Conservation (phyloP, 2,329 filamentous ascomycete genomes). For the Pseudocercospora eumusae region DNA sequence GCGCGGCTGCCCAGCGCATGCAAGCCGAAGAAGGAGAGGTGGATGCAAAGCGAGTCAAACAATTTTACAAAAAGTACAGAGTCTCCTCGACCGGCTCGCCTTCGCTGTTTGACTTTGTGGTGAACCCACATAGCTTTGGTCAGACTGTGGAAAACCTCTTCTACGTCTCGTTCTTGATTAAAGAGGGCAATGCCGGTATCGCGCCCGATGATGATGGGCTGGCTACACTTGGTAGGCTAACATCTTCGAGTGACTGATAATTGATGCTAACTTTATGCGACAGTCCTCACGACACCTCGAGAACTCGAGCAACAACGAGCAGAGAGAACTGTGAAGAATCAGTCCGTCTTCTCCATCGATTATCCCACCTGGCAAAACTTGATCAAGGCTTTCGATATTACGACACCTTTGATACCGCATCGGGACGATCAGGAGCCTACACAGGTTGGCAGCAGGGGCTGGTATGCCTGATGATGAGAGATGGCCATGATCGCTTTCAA, state of each 20-base stretch:
- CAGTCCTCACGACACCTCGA: constrained; percentile 50
- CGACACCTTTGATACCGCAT: constrained; percentile 81
- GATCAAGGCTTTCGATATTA: constrained; percentile 73
- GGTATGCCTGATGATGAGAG: constrained; percentile 59
- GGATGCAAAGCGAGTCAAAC: constrained; percentile 38
- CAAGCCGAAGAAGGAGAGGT: constrained; percentile 42
- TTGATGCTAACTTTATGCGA: constrained; percentile 23
- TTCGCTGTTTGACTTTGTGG: constrained; percentile 79
- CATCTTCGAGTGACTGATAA: background rate
- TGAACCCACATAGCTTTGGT: constrained; percentile 87
- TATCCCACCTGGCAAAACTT: constrained; percentile 80
- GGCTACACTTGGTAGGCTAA: constrained; percentile 75
- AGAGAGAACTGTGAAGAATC: constrained; percentile 60
- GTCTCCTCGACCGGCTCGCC: constrained; percentile 70
- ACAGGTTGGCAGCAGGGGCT: constrained; percentile 60
- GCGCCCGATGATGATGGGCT: constrained; percentile 70
- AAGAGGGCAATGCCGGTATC: constrained; percentile 79
- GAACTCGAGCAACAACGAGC: constrained; percentile 58
- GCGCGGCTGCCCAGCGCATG: constrained; percentile 27
- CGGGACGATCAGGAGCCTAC: constrained; percentile 60
- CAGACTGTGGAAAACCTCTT: constrained; percentile 97
- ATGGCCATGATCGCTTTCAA: background rate
- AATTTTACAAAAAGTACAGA: constrained; percentile 65
- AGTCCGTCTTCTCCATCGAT: constrained; percentile 86
- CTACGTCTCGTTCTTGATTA: constrained; percentile 90